Conservation (phyloP, 2,329 filamentous ascomycete genomes). For the Akanthomyces dipterigenus region DNA sequence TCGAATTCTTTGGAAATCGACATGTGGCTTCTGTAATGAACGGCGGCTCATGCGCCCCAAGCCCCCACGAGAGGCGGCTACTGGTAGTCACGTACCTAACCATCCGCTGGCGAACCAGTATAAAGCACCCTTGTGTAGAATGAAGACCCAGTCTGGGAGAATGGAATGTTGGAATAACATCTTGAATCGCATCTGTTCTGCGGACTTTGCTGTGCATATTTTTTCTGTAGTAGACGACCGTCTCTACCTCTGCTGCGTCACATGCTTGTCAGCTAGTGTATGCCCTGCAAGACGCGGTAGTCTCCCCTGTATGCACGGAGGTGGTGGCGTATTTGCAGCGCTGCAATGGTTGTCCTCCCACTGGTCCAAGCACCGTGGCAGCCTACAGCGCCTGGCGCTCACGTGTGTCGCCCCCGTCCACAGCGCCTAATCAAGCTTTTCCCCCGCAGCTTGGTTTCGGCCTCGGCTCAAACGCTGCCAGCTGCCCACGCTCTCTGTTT, state of each 20-base stretch:
- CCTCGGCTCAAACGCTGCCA: constrained; percentile 4
- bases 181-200: too few species aligned
- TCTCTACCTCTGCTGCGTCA: background rate
- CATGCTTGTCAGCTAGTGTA: background rate
- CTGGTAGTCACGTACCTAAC: too few species aligned
- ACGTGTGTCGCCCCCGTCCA: background rate
- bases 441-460: background rate
- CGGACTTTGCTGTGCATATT: too few species aligned
- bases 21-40: too few species aligned
- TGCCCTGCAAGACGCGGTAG: too few species aligned
- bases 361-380: too few species aligned
- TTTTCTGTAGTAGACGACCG: background rate
- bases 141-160: too few species aligned
- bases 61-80: too few species aligned
- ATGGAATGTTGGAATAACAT: too few species aligned
- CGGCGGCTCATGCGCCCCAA: background rate
- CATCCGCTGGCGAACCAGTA: too few species aligned
- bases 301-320: background rate
- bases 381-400: background rate
- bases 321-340: background rate
- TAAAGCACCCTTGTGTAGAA: too few species aligned
- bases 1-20: too few species aligned
- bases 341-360: background rate
- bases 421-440: background rate
- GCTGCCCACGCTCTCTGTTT: background rate